Evolutionary conservation across 225 moss, liverwort and hornwort species (phyloP).

Genomic region (Asterella californica): DNA sequence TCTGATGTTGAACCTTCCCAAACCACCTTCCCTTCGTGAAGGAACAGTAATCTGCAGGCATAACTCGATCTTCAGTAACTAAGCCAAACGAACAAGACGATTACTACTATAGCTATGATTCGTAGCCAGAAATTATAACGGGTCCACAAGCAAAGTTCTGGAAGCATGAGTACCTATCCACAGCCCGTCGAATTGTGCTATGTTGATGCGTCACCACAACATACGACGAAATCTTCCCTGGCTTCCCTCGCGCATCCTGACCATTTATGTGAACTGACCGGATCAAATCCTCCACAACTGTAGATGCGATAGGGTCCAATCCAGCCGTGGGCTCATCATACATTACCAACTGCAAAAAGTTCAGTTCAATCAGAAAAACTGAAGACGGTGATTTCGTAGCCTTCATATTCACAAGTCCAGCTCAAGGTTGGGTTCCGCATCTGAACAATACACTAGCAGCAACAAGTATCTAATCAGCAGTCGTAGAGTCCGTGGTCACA

Average conservation of each 20-base stretch:
- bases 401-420: not conserved
- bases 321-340: slow-evolving; percentile 98
- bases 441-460: not conserved
- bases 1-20: slow-evolving; percentile 87
- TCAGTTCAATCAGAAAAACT: not conserved
- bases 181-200: slow-evolving; percentile 88
- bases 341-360: slow-evolving; percentile 72
- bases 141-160: too few species aligned
- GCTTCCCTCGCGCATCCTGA: slow-evolving; percentile 80
- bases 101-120: not conserved
- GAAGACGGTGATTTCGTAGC: not conserved
- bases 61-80: not conserved
- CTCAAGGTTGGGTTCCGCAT: too few species aligned
- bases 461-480: not conserved
- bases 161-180: slow-evolving; percentile 61
- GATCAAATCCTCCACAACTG: slow-evolving; percentile 94
- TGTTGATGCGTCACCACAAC: slow-evolving; percentile 98
- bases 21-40: slow-evolving; percentile 81
- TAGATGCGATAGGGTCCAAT: slow-evolving; percentile 94
- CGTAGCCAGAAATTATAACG: too few species aligned
- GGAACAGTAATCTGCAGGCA: slow-evolving; percentile 64
- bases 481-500: not conserved
- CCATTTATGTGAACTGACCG: slow-evolving; percentile 94
- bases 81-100: not conserved
- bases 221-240: slow-evolving; percentile 90